A percentile compares a stretch with the other conserved stretches of the same genome.
phyloP scores from a whole-genome alignment of 306 rosid species.

The Cucurbita maxima region DNA sequence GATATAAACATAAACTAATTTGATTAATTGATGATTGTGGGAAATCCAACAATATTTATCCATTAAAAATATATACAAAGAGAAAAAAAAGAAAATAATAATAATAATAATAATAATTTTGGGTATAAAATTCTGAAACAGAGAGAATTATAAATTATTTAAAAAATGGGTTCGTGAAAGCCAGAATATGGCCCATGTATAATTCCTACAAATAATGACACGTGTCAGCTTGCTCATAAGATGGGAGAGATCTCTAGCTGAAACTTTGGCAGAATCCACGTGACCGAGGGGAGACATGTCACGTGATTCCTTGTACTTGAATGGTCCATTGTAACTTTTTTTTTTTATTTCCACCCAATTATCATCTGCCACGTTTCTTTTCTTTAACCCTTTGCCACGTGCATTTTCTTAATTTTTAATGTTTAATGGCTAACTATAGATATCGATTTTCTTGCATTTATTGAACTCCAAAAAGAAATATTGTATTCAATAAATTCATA shows the following conservation, averaged over 20 bases:
- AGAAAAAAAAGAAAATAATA: background rate
- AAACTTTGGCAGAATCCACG: constrained; percentile 3
- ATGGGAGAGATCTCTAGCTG: background rate
- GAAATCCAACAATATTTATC: constrained; percentile 1
- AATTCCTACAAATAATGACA: background rate
- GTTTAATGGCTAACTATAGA: too few species aligned
- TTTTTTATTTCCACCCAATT: background rate
- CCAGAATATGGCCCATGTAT: background rate
- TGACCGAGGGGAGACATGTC: background rate
- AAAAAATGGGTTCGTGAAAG: background rate
- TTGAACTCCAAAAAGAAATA: too few species aligned
- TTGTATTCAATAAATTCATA: too few species aligned
- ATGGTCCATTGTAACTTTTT: background rate
- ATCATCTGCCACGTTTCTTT: background rate
- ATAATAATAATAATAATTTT: background rate
- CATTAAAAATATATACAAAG: background rate
- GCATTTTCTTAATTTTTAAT: background rate
- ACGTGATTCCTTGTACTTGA: constrained; percentile 3
- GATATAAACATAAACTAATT: background rate
- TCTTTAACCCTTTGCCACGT: background rate
- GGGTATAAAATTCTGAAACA: background rate
- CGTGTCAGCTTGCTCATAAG: background rate
- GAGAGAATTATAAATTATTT: background rate
- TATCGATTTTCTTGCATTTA: too few species aligned
- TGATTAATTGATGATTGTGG: background rate